Evolutionary conservation across 2,329 filamentous ascomycete species (phyloP).

Genomic region (Claviceps citrina): DNA sequence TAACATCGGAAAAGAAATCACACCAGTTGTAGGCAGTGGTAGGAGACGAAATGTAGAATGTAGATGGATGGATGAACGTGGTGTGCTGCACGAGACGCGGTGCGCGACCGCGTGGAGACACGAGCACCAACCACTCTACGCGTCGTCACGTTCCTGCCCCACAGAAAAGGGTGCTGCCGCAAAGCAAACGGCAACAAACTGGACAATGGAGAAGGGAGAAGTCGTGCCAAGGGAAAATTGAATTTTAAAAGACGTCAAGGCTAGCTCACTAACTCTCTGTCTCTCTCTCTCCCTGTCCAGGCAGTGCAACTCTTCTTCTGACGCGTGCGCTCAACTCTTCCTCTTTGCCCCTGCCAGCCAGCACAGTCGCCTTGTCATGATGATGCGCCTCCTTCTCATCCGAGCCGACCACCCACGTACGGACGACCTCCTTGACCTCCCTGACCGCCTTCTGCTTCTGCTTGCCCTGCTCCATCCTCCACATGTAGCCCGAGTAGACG

Average conservation of each 20-base stretch:
- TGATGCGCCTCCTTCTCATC: constrained; percentile 16
- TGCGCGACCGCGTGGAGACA: neutral
- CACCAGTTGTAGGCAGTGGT: no score
- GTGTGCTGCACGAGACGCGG: no score
- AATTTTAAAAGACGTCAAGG: no score
- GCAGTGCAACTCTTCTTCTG: constrained; percentile 17
- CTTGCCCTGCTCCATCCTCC: constrained; percentile 55
- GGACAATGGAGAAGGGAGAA: no score
- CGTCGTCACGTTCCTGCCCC: constrained; percentile 6
- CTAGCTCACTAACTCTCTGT: no score
- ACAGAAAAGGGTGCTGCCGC: no score
- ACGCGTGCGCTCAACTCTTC: constrained; percentile 9
- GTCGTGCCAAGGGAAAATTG: no score
- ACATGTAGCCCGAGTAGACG: constrained; percentile 61
- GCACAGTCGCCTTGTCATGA: constrained; percentile 12
- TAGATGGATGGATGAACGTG: no score
- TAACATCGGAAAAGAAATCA: no score
- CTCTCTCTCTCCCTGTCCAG: no score
- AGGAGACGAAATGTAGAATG: no score
- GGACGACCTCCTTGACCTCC: constrained; percentile 53
- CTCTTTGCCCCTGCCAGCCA: constrained; percentile 11
- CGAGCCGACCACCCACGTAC: constrained; percentile 52
- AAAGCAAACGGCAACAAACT: no score
- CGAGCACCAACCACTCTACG: constrained; percentile 5
- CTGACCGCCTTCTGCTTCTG: constrained; percentile 41